Base-by-base conservation (phyloP, 225 moss, liverwort and hornwort species). In the Marchantia polymorpha region DNA sequence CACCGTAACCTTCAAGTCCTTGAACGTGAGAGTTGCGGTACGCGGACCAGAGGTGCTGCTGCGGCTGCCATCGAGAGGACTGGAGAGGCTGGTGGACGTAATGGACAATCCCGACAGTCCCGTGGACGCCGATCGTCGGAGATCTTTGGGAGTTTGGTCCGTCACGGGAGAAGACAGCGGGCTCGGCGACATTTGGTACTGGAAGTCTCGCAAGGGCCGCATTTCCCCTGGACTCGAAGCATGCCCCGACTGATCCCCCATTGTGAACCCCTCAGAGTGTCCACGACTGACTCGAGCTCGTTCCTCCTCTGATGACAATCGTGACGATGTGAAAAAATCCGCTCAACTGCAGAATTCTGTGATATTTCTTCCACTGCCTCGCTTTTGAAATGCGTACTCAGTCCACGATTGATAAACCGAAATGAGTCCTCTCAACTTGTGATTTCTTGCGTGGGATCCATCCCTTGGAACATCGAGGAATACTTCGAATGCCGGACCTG, bases 1-100 rank as follows among this genome's bases (percentile, higher is more conserved):
- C 22, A 85, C 85, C 2, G 79, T 79, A 25, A 87, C 87, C 55
- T 78, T 82, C 84, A 87, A 74, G 27, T 87, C 84, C 66, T 83
- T 81, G 80, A 83, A 87, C 22, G 83, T 76, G 20, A 87, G 87
- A n/a, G 84, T 87, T 46, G 82, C 87, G 13, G 77, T 49, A 49
- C 77, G 64, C 8, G 53, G 58, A 19, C 46, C 77, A 22, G 70
- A 56, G 54, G 25, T 74, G 48, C 48, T 67, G 77, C 71, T 48
- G 27, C 68, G 52, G 30, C 76, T 79, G 10, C 82, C 85, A 25
- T 51, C 76, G 15, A 77, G 31, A 15, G 82, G 79, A 60, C 58
- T 82, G 19, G 82, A 78, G 16, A 75, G 60, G 4, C 67, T 77
- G 16, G 79, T 66, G 46, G 79, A 79, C 13, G 85, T 59, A 22